Conservation (phyloP, 2,329 filamentous ascomycete genomes). For the Fonsecaea multimorphosa region DNA sequence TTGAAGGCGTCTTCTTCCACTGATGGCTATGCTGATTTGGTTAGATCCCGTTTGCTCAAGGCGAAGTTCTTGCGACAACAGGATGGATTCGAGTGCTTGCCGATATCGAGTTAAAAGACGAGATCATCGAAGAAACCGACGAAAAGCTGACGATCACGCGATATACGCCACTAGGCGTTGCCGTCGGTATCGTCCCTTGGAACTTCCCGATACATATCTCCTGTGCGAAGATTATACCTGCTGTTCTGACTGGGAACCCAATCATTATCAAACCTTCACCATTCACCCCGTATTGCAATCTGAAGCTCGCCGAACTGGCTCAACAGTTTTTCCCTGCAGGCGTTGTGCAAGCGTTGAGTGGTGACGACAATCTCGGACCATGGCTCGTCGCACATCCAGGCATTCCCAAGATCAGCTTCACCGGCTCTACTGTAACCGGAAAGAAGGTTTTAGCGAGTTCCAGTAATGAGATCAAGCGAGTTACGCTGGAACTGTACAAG, state of each 20-base stretch:
- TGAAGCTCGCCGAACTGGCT: not conserved
- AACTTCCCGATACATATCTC: not conserved
- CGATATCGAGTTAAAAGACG: not conserved
- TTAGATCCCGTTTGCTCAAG: constrained; percentile 1
- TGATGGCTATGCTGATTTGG: not conserved
- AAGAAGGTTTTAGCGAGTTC: constrained; percentile 64
- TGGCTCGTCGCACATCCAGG: not conserved
- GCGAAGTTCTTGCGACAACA: not conserved
- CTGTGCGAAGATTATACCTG: not conserved
- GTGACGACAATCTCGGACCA: constrained; percentile 5
- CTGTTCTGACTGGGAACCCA: not conserved
- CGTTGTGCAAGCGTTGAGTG: constrained; percentile 1
- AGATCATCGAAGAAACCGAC: not conserved
- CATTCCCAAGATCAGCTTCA: constrained; percentile 67
- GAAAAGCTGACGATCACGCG: not conserved
- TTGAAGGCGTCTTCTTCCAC: not conserved
- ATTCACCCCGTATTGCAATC: constrained; percentile 3
- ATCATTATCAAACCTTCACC: constrained; percentile 4
- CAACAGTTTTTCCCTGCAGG: constrained; percentile 5
- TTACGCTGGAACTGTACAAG: not conserved
- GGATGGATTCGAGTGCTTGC: constrained; percentile 1
- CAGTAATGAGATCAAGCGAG: constrained; percentile 44
- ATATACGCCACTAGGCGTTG: not conserved
- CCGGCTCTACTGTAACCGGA: constrained; percentile 64
- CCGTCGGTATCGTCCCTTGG: constrained; percentile 2